Evolutionary conservation across 768 basidiomycete genomes (phyloP).

Genomic region (Tricholoma sp.): DNA sequence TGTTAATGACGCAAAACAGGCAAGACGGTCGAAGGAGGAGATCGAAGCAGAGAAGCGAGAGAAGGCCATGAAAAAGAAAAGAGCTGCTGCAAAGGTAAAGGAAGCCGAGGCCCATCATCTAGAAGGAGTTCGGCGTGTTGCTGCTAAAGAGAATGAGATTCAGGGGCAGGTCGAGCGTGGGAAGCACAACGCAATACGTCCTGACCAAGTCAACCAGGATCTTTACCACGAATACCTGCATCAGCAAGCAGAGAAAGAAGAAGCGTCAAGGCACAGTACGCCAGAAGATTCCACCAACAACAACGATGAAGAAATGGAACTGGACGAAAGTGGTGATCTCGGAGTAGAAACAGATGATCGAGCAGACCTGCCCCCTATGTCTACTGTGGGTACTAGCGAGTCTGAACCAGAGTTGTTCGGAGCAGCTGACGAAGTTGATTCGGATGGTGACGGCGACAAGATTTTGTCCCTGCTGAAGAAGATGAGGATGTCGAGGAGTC

Average conservation of each 20-base stretch:
- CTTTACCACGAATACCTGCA: not conserved
- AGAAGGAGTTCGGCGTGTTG: not conserved
- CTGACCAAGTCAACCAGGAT: not conserved
- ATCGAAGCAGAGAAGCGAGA: not conserved
- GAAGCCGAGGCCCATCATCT: not conserved
- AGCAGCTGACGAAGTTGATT: not conserved
- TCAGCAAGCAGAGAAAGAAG: not conserved
- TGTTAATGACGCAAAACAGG: not conserved
- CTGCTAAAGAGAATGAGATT: not conserved
- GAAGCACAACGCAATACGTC: not conserved
- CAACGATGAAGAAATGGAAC: not conserved
- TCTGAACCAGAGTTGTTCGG: not conserved
- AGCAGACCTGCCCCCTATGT: not conserved
- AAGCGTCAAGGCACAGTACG: too few relatives aligned
- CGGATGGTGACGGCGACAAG: not conserved
- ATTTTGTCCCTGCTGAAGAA: not conserved
- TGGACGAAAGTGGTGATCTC: not conserved
- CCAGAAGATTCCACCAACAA: not conserved
- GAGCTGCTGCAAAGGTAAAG: not conserved
- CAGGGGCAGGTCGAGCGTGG: not conserved
- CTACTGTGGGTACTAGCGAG: not conserved
- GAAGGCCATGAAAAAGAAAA: not conserved
- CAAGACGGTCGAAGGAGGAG: not conserved
- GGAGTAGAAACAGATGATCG: not conserved
- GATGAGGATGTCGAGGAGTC: not conserved